These are phyloP conservation scores for Coccomyxa subellipsoidea DNA, from an alignment of 163 green algal species.

Conservation along the genomic window DNA sequence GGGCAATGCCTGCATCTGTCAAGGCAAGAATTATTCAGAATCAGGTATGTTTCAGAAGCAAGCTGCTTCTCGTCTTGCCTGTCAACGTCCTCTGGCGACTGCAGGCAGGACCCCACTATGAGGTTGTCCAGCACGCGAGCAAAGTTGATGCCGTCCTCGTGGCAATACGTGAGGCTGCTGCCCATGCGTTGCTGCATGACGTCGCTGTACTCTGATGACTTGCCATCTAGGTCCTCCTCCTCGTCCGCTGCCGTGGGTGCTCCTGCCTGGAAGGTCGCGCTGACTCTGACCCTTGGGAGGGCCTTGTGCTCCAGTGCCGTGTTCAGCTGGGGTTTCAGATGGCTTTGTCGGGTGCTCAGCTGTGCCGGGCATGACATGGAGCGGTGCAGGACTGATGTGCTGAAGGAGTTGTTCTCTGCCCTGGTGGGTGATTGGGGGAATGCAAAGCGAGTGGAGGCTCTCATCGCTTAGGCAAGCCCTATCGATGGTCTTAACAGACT, in stretches of 20 bases:
- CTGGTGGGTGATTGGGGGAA: neutral
- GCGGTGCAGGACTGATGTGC: neutral
- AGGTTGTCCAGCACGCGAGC: constrained; percentile 80
- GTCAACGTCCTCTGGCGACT: constrained; percentile 75
- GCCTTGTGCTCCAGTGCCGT: neutral
- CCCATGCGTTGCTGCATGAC: constrained; percentile 80
- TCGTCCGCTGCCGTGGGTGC: neutral
- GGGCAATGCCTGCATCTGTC: neutral
- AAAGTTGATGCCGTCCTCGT: constrained; percentile 89
- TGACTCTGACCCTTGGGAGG: neutral
- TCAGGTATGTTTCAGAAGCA: too few species aligned
- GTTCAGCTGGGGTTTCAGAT: neutral
- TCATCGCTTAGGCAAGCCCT: neutral
- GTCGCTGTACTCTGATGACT: constrained; percentile 71
- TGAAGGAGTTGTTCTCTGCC: neutral
- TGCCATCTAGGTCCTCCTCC: constrained; percentile 23
- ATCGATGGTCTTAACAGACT: too few species aligned
- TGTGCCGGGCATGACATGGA: constrained; percentile 4
- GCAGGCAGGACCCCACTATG: constrained; percentile 91
- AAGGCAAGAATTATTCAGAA: neutral
- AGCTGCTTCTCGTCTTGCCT: too few species aligned
- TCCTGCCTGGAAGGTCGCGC: neutral
- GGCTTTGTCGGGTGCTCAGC: neutral
- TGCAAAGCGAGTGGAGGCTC: neutral
- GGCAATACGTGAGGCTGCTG: constrained; percentile 58